phyloP scores from a whole-genome alignment of 202 grass and related monocot genomes.

The Miscanthus sacchariflorus region DNA sequence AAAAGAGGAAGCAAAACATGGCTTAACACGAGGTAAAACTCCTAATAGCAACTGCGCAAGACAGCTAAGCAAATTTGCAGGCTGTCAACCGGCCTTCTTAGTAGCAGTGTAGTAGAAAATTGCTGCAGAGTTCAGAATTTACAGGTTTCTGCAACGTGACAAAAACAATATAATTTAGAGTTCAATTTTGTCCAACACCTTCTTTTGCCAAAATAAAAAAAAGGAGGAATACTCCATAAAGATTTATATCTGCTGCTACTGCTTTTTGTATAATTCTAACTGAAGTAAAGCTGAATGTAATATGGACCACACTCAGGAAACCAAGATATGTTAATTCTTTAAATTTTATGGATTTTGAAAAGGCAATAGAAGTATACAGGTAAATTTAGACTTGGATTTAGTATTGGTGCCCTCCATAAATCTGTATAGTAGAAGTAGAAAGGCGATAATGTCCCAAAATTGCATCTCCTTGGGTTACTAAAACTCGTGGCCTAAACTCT shows the following conservation, averaged over 20 bases:
- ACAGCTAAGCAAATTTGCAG: not conserved
- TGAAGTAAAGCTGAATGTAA: not conserved
- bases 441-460: not conserved
- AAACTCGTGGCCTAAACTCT: not conserved
- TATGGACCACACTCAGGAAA: not conserved
- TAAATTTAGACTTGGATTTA: constrained; percentile 1
- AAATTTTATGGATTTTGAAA: not conserved
- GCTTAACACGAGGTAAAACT: not conserved
- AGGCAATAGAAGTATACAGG: not conserved
- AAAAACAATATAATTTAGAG: not conserved
- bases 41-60: not conserved
- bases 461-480: not conserved
- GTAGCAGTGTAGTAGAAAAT: not conserved
- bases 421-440: not conserved
- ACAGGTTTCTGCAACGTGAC: not conserved
- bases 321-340: not conserved
- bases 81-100: not conserved
- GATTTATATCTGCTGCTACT: not conserved
- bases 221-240: not conserved
- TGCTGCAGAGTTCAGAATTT: not conserved
- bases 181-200: not conserved
- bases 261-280: not conserved
- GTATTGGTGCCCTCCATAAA: not conserved
- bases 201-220: not conserved
- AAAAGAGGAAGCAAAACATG: not conserved